Conservation (phyloP, 2,329 filamentous ascomycete genomes). For the Sporothrix variecibatus region DNA sequence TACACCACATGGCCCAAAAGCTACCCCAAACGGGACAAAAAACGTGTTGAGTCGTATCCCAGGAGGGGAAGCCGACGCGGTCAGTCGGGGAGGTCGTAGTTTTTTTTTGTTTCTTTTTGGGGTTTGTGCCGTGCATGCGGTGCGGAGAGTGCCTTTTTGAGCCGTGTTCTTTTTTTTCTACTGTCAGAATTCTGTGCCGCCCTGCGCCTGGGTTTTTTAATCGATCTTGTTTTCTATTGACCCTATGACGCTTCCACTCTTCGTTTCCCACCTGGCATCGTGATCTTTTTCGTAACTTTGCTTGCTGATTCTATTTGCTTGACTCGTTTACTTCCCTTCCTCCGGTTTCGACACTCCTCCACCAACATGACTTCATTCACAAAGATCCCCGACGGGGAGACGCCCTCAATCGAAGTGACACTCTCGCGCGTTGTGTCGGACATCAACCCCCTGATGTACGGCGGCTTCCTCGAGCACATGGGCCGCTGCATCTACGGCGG, state of each 20-base stretch:
- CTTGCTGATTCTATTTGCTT: not conserved
- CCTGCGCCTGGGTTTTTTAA: not conserved
- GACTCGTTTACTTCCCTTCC: not conserved
- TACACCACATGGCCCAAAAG: not conserved
- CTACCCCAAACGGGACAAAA: not conserved
- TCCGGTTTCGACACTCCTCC: not conserved
- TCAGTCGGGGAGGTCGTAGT: not conserved
- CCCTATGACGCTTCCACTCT: not conserved
- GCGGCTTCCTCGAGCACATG: conserved; percentile 89
- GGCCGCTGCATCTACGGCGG: conserved; percentile 86
- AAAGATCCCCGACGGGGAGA: conserved; percentile 4
- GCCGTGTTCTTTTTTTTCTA: not conserved
- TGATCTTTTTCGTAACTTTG: not conserved
- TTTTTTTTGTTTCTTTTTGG: not conserved
- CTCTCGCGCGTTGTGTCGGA: conserved; percentile 53
- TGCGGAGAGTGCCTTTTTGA: not conserved
- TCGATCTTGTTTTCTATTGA: not conserved
- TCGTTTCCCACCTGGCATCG: not conserved
- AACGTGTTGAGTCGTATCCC: not conserved
- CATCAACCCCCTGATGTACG: conserved; percentile 80
- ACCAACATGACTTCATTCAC: not conserved
- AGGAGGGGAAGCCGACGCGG: not conserved
- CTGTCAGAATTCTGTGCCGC: not conserved
- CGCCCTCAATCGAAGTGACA: not conserved
- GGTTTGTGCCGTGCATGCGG: not conserved